Base-by-base conservation (phyloP, 805 yeast genomes). In the Kregervanrija fluxuum region DNA sequence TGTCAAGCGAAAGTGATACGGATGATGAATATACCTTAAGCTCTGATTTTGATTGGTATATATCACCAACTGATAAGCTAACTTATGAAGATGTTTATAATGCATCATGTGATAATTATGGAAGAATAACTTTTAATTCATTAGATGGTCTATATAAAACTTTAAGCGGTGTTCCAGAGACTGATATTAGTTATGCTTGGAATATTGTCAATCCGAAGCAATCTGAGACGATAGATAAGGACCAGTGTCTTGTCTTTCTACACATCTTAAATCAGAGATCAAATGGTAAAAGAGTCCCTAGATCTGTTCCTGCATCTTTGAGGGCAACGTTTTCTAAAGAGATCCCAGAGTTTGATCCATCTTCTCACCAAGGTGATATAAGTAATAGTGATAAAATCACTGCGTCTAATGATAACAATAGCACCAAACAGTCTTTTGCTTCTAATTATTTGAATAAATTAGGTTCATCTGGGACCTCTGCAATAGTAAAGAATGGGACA, bases 111-210 rank as follows among this genome's bases (percentile, higher is more conserved):
- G 97, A 91, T 66, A 67, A 73, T 32, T 82, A 76, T 50, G 98
- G 98, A 9, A 72, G 95, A 48, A 80, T 89, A 37, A 72, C 81
- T 33, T 91, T 85, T 59, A 82, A 82, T 35, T 72, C 90, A 2
- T 69, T 93, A 46, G 67, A 75, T 10, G 82, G 76, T 30, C 70
- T 93, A 37, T 91, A 87, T 65, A 62, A 71, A 35, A 77, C 88
- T 15, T 74, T 91, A 45, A 62, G 66, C 32, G 78, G 78, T 48
- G 85, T 93, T 11, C 96, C 97, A 10, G 76, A 80, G 44, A 75
- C 90, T 4, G 99, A 90, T 62, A 73, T 89, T 6, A 77, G 89
- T 30, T 82, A 85, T 40, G 95, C 96, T 2, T 93, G 99, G 98
- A 88, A 87, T 62, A 69, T 93, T 47, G 95, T 93, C 43, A 93